A percentile compares a stretch with the other conserved stretches of the same genome.
phyloP scores from a whole-genome alignment of 495 filamentous ascomycete species.

The Trichoderma erinaceum region DNA sequence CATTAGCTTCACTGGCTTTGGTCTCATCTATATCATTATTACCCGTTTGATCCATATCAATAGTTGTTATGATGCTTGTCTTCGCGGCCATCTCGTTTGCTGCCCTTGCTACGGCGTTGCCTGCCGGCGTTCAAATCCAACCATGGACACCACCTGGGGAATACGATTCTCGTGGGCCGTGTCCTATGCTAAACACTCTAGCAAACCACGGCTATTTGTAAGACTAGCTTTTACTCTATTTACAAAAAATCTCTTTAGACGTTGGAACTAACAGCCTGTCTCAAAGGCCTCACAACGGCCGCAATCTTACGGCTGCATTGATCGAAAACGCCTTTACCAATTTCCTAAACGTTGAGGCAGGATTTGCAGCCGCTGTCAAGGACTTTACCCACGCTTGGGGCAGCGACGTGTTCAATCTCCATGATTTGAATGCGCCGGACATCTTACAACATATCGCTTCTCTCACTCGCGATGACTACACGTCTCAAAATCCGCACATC shows the following conservation, averaged over 20 bases:
- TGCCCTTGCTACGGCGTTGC: background rate
- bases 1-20: background rate
- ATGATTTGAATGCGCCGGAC: background rate
- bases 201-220: constrained; percentile 1
- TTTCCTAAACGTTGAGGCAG: background rate
- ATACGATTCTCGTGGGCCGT: background rate
- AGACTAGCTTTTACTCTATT: background rate
- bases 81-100: background rate
- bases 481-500: background rate
- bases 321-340: background rate
- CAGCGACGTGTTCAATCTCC: background rate
- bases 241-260: background rate
- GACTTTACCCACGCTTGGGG: background rate
- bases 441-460: background rate
- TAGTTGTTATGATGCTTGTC: background rate
- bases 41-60: background rate
- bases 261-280: background rate
- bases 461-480: background rate
- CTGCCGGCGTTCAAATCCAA: background rate
- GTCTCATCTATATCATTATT: background rate
- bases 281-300: background rate
- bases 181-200: constrained; percentile 1
- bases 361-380: background rate
- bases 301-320: background rate
- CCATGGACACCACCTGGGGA: background rate